phyloP scores from a whole-genome alignment of 495 filamentous ascomycete genomes.

The Tricharina praecox region DNA sequence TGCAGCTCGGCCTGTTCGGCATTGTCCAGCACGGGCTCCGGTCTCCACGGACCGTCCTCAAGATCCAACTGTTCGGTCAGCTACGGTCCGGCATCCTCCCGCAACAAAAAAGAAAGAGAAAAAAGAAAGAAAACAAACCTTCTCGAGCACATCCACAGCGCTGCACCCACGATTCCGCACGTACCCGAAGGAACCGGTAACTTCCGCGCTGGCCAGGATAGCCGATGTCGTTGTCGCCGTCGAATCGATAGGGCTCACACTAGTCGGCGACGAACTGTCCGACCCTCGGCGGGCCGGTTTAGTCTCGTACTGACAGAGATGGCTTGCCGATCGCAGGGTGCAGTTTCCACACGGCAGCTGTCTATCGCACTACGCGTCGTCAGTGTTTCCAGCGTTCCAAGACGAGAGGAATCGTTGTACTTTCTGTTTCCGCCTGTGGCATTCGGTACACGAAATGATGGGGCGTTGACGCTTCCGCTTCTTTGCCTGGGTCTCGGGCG shows the following conservation, averaged over 20 bases:
- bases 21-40: constrained; percentile 8
- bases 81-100: not conserved
- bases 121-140: no score
- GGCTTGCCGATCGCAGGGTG: constrained; percentile 26
- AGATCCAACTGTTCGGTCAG: constrained; percentile 1
- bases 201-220: constrained; percentile 14
- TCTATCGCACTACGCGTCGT: constrained; percentile 39
- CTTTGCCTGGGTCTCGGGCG: constrained; percentile 4
- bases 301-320: constrained; percentile 27
- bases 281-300: constrained; percentile 1
- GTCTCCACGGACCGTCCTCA: not conserved
- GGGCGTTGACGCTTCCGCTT: constrained; percentile 40
- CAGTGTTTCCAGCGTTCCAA: no score
- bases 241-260: no score
- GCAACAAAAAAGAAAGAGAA: no score
- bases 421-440: constrained; percentile 48
- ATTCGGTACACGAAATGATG: constrained; percentile 46
- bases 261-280: constrained; percentile 8
- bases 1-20: constrained; percentile 20
- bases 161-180: constrained; percentile 17
- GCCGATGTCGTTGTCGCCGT: no score
- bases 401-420: no score
- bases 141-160: constrained; percentile 22
- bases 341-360: constrained; percentile 46
- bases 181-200: constrained; percentile 19